Percentiles rank a stretch among this genome's conserved stretches.
Conservation (phyloP, 139 green algal species). For the Eudorina sp. region DNA sequence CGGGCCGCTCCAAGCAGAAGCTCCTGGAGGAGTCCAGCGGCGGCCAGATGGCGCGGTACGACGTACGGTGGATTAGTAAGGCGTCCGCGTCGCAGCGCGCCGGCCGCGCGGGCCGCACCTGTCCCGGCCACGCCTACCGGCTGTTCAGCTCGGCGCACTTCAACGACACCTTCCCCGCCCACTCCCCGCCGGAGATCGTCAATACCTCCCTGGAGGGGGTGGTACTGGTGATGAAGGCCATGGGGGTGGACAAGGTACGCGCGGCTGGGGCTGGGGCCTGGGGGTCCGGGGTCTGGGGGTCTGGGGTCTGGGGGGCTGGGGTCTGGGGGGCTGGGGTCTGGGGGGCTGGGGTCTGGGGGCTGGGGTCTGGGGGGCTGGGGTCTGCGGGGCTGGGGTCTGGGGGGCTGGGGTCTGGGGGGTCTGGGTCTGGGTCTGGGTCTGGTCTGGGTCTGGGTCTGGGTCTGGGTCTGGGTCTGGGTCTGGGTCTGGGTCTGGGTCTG, state of each 20-base stretch:
- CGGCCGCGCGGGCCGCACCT: constrained; percentile 92
- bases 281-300: no score
- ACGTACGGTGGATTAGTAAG: constrained; percentile 88
- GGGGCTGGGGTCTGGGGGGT: no score
- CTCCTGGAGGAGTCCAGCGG: constrained; percentile 68
- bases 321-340: no score
- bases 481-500: no score
- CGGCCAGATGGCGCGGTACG: constrained; percentile 73
- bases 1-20: constrained; percentile 88
- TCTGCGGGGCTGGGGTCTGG: no score
- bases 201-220: constrained; percentile 91
- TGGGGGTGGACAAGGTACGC: constrained; percentile 96
- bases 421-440: no score
- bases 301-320: no score
- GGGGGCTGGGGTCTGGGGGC: no score
- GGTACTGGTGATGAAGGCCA: constrained; percentile 91
- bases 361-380: no score
- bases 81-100: constrained; percentile 91
- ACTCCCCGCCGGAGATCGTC: constrained; percentile 89
- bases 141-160: constrained; percentile 90
- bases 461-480: no score
- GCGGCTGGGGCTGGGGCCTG: no score
- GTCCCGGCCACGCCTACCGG: constrained; percentile 96
- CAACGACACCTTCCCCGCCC: constrained; percentile 88
- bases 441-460: no score